Evolutionary conservation across 305 asterid species (phyloP).

Genomic region (Ajuga reptans): DNA sequence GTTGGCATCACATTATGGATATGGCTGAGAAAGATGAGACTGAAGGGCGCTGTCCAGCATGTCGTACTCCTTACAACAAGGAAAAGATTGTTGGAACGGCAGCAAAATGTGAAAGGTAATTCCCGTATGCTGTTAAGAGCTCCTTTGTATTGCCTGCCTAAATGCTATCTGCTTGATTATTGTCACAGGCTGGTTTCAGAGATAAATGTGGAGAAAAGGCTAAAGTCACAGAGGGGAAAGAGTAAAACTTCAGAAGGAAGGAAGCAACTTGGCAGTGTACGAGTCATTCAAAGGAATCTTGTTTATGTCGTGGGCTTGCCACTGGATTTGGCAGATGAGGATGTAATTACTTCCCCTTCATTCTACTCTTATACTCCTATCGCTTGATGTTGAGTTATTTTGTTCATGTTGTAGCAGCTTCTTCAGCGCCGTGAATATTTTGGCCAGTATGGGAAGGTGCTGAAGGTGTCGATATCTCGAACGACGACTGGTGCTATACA

Average conservation of each 20-base stretch:
- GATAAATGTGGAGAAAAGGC: conserved; percentile 62
- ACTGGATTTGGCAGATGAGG: conserved; percentile 81
- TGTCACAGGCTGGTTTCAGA: conserved; percentile 67
- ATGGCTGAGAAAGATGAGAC: conserved; percentile 98
- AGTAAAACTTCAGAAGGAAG: conserved; percentile 72
- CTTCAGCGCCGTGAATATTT: conserved; percentile 79
- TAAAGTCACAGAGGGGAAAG: conserved; percentile 74
- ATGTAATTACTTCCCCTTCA: conserved; percentile 35
- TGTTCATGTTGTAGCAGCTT: conserved; percentile 44
- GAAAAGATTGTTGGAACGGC: conserved; percentile 89
- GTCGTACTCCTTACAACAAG: conserved; percentile 93
- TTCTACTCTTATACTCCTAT: conserved; percentile 8
- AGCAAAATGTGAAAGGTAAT: conserved; percentile 70
- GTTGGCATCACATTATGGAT: conserved; percentile 98
- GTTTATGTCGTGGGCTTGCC: conserved; percentile 96
- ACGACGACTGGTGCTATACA: conserved; percentile 90
- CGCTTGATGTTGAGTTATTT: conserved; percentile 12
- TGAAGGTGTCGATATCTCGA: conserved; percentile 93
- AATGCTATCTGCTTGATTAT: conserved; percentile 10
- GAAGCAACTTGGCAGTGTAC: conserved; percentile 83
- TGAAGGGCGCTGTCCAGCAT: conserved; percentile 97
- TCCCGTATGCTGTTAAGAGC: conserved; percentile 7
- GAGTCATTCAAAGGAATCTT: conserved; percentile 89
- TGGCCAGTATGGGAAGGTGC: conserved; percentile 87
- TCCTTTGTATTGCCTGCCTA: conserved; percentile 13